Base-by-base conservation (phyloP, 2,329 filamentous ascomycete genomes). In the Aspergillus versicolor region DNA sequence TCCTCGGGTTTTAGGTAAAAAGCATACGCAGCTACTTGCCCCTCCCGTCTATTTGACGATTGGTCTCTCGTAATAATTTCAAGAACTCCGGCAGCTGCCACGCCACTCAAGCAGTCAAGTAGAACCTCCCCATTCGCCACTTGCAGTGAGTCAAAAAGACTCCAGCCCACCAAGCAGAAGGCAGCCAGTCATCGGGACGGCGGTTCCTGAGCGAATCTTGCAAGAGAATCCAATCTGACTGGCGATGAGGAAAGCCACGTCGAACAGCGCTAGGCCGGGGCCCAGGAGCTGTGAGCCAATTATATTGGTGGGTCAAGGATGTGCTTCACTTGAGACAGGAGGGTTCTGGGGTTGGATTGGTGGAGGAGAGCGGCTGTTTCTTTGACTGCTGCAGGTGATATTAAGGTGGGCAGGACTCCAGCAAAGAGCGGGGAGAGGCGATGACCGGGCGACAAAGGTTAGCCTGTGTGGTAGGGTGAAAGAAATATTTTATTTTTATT, bases 211-310 rank as follows among this genome's bases (percentile, higher is more conserved):
- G 45, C 62, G 59, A 60, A 64, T 59, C 53, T 24, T 51, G 41
- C 47, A 50, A 56, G 34, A 50, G 61, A 57, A 58, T 43, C 27
- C 15, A 44, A 54, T 56, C 55, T 62, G 42, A 61, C 57, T 63
- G 62, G 62, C 56, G 52, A 55, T 46, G 57, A 60, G 27, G 30
- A 48, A 60, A 59, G 63, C 64, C 64, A 66, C 63, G 64, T 66
- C 64, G 64, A 54, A 52, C 47, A 55, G 43, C 61, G 58, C 64
- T 64, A 63, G 44, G 52, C 61, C 47, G 50, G 57, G 50, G 51
- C 57, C 32, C 46, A 17, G 34, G 40, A 32, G 42, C 45, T 11
- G 15, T 45, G 40, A 43, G 22, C 57, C 57, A 62, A 61, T 62
- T 24, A 44, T 46, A 46, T 27, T 15, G 38, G 24, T 8, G 13